Base-by-base conservation (phyloP, 2,329 filamentous ascomycete genomes). In the Neodidymelliopsis sp. region DNA sequence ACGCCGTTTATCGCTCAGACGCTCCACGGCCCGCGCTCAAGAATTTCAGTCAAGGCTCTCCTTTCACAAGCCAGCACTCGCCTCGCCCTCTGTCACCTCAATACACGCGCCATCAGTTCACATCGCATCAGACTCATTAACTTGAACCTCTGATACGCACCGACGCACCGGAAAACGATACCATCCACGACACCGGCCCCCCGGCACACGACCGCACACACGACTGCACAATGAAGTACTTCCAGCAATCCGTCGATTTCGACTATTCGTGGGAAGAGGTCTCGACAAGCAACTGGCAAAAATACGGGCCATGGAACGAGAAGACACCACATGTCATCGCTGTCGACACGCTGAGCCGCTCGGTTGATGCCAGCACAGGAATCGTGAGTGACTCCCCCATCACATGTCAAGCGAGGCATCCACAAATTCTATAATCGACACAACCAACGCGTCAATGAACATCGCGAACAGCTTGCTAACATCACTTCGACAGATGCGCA, bases 181-280 rank as follows among this genome's bases (percentile, higher is more conserved):
- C 9, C 43, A 23, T 31, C 36, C 47, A 47, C 54, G 38, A 50
- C 41, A 29, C 46, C 57, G 50, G 35, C 31, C 45, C 29, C 37
- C 39, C 40, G 34, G 47, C 56, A 59, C 59, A 59, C 61, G 50
- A 54, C 36, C 28, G 30, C 46, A 33, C 28, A 35, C 51, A 37
- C 48, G 25, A 46, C 35, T 34, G 40, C 35, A 27, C 54, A 9
- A 97, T 99, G 94, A 96, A 95, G 83, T 90, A 97, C 77, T 97
- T 97, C 70, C 90, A 90, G 63, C 95, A 91, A 68, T 80, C 81
- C 28, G 90, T 91, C 76, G 91, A 91, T 54, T 99, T 95, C 78
- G 84, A 96, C 79, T 99, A 99, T 81, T 96, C 93, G 34, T 99
- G 94, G 94, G 91, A 96, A 69, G 93, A 97, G 75, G 94, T 99